Evolutionary conservation across 176 grass and related monocot species (phyloP).

Genomic region (Neostapfia colusana): DNA sequence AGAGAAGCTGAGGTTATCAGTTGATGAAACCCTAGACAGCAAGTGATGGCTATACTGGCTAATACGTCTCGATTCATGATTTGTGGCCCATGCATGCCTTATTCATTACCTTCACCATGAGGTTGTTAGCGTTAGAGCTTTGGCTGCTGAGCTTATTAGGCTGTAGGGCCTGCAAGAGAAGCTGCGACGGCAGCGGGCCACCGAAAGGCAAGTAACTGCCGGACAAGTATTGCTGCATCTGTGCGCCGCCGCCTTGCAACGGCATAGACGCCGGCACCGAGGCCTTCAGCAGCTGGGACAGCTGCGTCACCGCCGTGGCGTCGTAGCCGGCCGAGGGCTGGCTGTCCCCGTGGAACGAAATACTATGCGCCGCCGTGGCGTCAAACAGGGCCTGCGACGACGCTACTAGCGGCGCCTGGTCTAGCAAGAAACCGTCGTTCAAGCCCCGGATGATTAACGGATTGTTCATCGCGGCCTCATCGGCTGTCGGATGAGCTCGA

Average conservation of each 20-base stretch:
- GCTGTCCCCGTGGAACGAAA: conserved; percentile 35
- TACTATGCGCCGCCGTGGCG: conserved; percentile 1
- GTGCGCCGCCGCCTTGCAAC: conserved; percentile 24
- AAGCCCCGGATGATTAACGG: conserved; percentile 37
- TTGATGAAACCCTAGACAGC: conserved; percentile 44
- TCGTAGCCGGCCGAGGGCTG: conserved; percentile 23
- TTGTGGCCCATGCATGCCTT: not conserved
- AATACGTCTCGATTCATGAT: not conserved
- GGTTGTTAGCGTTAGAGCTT: conserved; percentile 26
- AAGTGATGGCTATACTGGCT: not conserved
- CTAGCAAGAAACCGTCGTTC: conserved; percentile 34
- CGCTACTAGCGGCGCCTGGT: conserved; percentile 21
- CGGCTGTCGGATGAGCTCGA: conserved; percentile 5
- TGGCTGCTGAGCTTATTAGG: conserved; percentile 38
- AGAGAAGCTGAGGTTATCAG: conserved; percentile 18
- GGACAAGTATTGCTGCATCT: conserved; percentile 43
- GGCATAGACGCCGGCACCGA: conserved; percentile 8
- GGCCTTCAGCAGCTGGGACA: conserved; percentile 30
- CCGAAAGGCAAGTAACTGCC: conserved; percentile 46
- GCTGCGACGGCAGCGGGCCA: conserved; percentile 32
- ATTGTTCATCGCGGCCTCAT: conserved; percentile 28
- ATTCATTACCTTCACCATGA: conserved; percentile 40
- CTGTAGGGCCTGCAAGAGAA: conserved; percentile 52
- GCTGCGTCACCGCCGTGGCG: not conserved
- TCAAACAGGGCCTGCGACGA: conserved; percentile 28